phyloP scores from a whole-genome alignment of 768 basidiomycete genomes.

The Cyclocybe aegerita region DNA sequence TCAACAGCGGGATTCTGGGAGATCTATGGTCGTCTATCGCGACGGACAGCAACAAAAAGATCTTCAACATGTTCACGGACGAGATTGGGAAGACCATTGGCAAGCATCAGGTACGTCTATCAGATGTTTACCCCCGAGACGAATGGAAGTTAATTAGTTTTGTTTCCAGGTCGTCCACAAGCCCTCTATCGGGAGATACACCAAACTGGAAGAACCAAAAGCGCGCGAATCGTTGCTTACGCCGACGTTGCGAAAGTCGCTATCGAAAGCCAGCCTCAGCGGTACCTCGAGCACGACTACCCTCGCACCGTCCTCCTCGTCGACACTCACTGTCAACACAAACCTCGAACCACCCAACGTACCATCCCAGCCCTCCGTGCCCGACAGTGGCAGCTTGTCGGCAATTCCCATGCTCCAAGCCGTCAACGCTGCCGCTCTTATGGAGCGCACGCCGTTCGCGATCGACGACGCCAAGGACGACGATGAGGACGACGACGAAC shows the following conservation, averaged over 20 bases:
- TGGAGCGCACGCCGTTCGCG: conserved; percentile 95
- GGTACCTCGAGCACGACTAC: conserved; percentile 24
- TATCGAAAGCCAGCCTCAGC: conserved; percentile 52
- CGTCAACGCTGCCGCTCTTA: conserved; percentile 78
- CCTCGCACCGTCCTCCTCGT: conserved; percentile 37
- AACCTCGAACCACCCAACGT: conserved; percentile 21
- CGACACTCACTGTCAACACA: conserved; percentile 52
- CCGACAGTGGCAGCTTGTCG: conserved; percentile 43
- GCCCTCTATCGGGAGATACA: conserved; percentile 86
- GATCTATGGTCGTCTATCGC: conserved; percentile 90
- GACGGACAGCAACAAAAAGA: conserved; percentile 89
- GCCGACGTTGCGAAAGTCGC: conserved; percentile 59
- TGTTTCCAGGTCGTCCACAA: conserved; percentile 61
- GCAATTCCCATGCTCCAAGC: conserved; percentile 70
- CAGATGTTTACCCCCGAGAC: neutral
- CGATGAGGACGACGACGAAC: conserved; percentile 63
- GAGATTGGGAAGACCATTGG: conserved; percentile 94
- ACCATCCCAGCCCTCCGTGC: conserved; percentile 29
- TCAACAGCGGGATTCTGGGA: conserved; percentile 65
- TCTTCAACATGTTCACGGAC: conserved; percentile 91
- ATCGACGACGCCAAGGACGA: conserved; percentile 93
- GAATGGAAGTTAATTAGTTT: neutral
- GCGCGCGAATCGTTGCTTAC: conserved; percentile 85
- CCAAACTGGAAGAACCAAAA: conserved; percentile 82
- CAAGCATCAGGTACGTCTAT: conserved; percentile 68